phyloP scores from a whole-genome alignment of 495 filamentous ascomycete genomes.

The Tuber melanosporum region DNA sequence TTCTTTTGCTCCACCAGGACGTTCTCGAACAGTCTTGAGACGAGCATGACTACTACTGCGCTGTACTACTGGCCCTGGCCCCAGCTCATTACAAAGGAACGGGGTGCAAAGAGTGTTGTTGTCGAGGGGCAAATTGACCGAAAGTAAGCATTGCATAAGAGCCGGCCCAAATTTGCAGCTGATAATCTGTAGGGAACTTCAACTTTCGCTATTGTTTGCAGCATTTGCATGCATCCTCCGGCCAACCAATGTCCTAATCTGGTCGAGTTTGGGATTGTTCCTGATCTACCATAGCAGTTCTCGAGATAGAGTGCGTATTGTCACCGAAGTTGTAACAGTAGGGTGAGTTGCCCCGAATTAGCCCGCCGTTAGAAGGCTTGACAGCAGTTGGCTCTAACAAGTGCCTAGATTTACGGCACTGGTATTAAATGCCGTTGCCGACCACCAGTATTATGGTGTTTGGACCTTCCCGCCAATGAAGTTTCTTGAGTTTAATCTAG shows the following conservation, averaged over 20 bases:
- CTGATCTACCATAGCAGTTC: slow-evolving; percentile 45
- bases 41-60: slow-evolving; percentile 72
- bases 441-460: slow-evolving; percentile 73
- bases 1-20: slow-evolving; percentile 93
- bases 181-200: slow-evolving; percentile 44
- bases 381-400: slow-evolving; percentile 2
- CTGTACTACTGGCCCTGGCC: slow-evolving; percentile 84
- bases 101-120: slow-evolving; percentile 1
- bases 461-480: slow-evolving; percentile 88
- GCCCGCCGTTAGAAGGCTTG: neutral
- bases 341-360: slow-evolving; percentile 35
- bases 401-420: slow-evolving; percentile 29
- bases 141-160: slow-evolving; percentile 12
- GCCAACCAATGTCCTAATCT: slow-evolving; percentile 85
- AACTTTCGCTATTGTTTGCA: slow-evolving; percentile 65
- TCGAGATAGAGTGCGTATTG: slow-evolving; percentile 26
- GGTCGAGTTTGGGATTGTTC: slow-evolving; percentile 55
- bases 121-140: slow-evolving; percentile 17
- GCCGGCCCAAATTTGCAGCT: neutral
- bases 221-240: slow-evolving; percentile 79
- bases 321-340: slow-evolving; percentile 29
- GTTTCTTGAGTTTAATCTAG: slow-evolving; percentile 89
- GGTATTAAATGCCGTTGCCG: slow-evolving; percentile 49
- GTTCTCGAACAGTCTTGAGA: slow-evolving; percentile 89
- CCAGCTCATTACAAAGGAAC: slow-evolving; percentile 13